phyloP scores from a whole-genome alignment of 2,329 filamentous ascomycete genomes.

The Tolypocladium pustulatum region DNA sequence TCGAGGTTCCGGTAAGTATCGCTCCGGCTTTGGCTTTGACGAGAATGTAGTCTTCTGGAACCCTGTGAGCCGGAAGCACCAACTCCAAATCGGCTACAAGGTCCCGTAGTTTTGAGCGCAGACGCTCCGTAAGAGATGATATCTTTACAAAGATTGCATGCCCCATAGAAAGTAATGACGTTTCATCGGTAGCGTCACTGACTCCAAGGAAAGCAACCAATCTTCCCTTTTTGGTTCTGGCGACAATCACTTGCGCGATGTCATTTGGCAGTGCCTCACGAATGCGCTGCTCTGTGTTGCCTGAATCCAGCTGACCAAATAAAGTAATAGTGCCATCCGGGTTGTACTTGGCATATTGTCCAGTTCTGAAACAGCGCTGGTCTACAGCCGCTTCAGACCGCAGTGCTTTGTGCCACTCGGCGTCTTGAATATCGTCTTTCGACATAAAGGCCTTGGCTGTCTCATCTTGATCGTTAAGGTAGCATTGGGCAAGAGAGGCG shows the following conservation, averaged over 20 bases:
- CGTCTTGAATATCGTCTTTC: not conserved
- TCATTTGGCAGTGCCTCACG: not conserved
- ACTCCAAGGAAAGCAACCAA: not conserved
- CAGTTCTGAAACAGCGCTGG: not conserved
- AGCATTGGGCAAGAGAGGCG: slow-evolving; percentile 1
- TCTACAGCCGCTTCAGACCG: not conserved
- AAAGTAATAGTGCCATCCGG: not conserved
- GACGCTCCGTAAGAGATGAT: slow-evolving; percentile 5
- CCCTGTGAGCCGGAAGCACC: not conserved
- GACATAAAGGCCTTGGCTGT: not conserved
- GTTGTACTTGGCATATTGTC: not conserved
- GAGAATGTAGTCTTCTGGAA: not conserved
- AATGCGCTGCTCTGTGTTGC: not conserved
- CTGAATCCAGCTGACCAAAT: not conserved
- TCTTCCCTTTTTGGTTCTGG: not conserved
- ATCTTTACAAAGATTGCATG: not conserved
- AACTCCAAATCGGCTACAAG: not conserved
- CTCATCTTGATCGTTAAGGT: not conserved
- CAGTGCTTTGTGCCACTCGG: not conserved
- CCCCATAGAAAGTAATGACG: not conserved
- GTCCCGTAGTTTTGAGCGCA: not conserved
- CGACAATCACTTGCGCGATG: not conserved
- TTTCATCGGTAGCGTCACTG: not conserved
- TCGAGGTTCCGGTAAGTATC: not conserved
- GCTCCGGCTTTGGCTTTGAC: not conserved